Conservation (phyloP, 768 basidiomycete species). For the Leucosporidium scottii region DNA sequence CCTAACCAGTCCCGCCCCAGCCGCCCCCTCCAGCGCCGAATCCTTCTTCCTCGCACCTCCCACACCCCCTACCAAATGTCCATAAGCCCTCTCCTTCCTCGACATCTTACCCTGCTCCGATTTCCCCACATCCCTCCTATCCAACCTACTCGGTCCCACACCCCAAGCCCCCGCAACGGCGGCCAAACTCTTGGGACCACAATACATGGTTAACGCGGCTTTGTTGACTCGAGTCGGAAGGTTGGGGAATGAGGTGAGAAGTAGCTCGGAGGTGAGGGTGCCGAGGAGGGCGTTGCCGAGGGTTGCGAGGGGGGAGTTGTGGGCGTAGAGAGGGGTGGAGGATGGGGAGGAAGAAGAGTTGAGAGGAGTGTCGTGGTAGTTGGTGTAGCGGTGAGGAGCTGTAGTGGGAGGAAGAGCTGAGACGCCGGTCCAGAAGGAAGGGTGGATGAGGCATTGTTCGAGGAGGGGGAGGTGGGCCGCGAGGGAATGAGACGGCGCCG, state of each 20-base stretch:
- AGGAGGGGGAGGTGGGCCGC: slow-evolving; percentile 21
- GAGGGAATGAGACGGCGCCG: slow-evolving; percentile 4
- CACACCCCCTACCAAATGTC: slow-evolving; percentile 31
- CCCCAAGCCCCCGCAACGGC: slow-evolving; percentile 64
- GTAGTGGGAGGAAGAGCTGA: background rate
- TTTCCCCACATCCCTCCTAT: slow-evolving; percentile 16
- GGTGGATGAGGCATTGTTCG: slow-evolving; percentile 30
- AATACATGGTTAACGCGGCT: slow-evolving; percentile 84
- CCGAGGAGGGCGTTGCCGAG: slow-evolving; percentile 86
- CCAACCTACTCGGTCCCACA: slow-evolving; percentile 27
- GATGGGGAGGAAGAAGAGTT: slow-evolving; percentile 53
- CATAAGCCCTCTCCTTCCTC: slow-evolving; percentile 25
- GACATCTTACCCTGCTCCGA: slow-evolving; percentile 23
- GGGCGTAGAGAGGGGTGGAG: slow-evolving; percentile 53
- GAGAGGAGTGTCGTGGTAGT: slow-evolving; percentile 48
- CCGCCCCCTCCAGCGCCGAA: slow-evolving; percentile 45
- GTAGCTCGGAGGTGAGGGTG: slow-evolving; percentile 76
- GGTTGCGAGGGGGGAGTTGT: slow-evolving; percentile 65
- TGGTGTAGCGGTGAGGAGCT: slow-evolving; percentile 47
- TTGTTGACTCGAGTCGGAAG: slow-evolving; percentile 86
- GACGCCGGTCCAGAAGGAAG: slow-evolving; percentile 20
- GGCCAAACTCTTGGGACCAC: slow-evolving; percentile 74
- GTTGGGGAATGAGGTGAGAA: slow-evolving; percentile 74
- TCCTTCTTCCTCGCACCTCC: slow-evolving; percentile 30
- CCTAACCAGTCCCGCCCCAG: slow-evolving; percentile 65